phyloP scores from a whole-genome alignment of 1,284 basidiomycete genomes.

The Waitea zeae region DNA sequence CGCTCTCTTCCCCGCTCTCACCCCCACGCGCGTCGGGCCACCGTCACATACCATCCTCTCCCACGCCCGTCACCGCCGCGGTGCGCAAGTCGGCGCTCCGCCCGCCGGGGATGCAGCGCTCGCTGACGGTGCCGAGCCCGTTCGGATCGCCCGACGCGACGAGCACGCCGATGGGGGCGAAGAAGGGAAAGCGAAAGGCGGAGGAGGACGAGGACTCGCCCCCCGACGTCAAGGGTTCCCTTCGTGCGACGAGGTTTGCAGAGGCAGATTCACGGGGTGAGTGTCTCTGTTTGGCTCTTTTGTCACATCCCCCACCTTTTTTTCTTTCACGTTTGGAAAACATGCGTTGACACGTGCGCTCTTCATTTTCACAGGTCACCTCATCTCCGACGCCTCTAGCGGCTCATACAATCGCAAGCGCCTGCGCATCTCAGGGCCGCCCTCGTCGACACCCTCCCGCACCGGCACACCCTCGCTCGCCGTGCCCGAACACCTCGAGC shows the following conservation, averaged over 20 bases:
- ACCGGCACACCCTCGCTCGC: not conserved
- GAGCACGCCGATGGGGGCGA: conserved; percentile 1
- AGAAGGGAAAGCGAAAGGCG: not conserved
- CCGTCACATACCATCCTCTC: no score
- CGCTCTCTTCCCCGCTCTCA: no score
- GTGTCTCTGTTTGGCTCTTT: not conserved
- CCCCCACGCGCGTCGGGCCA: no score
- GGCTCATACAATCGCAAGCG: not conserved
- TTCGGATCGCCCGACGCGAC: no score
- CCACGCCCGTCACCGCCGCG: no score
- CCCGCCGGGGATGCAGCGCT: not conserved
- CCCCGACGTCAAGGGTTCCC: not conserved
- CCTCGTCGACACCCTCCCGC: not conserved
- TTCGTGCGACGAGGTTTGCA: conserved; percentile 1
- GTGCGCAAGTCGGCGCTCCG: no score
- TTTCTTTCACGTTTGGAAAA: not conserved
- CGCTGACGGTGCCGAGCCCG: not conserved
- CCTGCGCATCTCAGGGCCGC: not conserved
- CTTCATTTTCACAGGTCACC: no score
- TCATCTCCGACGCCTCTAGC: not conserved
- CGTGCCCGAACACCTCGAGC: not conserved
- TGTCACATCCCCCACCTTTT: not conserved
- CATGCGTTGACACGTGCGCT: no score
- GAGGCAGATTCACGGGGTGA: not conserved
- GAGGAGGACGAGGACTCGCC: not conserved